These are phyloP conservation scores for Protomyces pachydermus DNA, from an alignment of 1,139 yeast genomes.

Conservation along the genomic window DNA sequence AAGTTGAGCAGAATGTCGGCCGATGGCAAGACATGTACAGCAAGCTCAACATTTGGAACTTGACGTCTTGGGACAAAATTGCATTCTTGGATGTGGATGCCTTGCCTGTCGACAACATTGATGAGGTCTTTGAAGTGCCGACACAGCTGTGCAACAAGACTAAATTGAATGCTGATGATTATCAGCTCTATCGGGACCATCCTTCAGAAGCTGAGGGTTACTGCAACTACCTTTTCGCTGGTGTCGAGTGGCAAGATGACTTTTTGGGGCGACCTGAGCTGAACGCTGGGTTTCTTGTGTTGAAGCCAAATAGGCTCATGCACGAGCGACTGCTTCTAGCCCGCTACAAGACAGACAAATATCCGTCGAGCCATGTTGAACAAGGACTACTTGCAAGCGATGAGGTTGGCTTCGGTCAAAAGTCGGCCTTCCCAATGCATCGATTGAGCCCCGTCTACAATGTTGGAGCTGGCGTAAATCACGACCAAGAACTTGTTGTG, in stretches of 20 bases:
- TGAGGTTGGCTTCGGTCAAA: not conserved
- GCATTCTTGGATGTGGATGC: constrained; percentile 81
- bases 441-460: constrained; percentile 1
- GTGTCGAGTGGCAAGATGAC: constrained; percentile 4
- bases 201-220: not conserved
- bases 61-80: constrained; percentile 54
- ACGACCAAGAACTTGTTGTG: not conserved
- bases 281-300: constrained; percentile 9
- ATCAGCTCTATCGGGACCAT: not conserved
- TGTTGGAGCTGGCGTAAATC: constrained; percentile 1
- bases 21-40: constrained; percentile 34
- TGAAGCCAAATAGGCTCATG: constrained; percentile 11
- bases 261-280: constrained; percentile 1
- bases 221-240: constrained; percentile 8
- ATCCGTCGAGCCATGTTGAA: constrained; percentile 1
- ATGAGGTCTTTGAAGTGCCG: constrained; percentile 42
- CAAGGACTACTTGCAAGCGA: constrained; percentile 13
- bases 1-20: not conserved
- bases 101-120: constrained; percentile 52
- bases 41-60: constrained; percentile 52
- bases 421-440: constrained; percentile 6
- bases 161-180: constrained; percentile 1
- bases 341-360: constrained; percentile 3
- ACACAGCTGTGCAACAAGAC: constrained; percentile 2
- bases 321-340: constrained; percentile 2